Base-by-base conservation (phyloP, 2,329 filamentous ascomycete species). In the Endoconidiophora polonica region DNA sequence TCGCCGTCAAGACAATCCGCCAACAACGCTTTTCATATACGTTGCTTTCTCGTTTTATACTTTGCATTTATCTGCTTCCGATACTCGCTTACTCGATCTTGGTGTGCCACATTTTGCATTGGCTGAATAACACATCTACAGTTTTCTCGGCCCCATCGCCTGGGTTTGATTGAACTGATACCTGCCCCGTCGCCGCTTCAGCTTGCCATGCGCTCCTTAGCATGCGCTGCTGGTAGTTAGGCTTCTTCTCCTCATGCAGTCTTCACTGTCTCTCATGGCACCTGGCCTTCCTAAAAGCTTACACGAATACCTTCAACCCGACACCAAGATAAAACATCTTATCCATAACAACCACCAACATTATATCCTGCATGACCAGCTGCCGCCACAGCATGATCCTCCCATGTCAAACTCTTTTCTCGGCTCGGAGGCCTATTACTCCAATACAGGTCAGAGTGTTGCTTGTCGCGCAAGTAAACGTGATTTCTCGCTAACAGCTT, bases 381-480 rank as follows among this genome's bases (percentile, higher is more conserved):
- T 6, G 36, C 39, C 40, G n/a, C 40, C 44, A 33, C 48, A 50
- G 38, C 23, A 52, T 52, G 50, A 52, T 24, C 41, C 29, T 40
- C 42, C 46, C 3, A 52, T 52, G 50, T 45, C 50, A 33, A 56
- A 58, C 48, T 53, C 55, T 44, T 55, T 55, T 42, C 56, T 55
- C 39, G 56, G 53, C 46, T 56, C 55, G 40, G 66, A 69, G 26
- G 59, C 65, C 12, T 73, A 71, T 58, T 78, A 82, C 58, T 74
- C 74, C 49, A 77, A 81, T 57, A 66, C 79, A 65, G 77, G 78
- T 79, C 16, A 18, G 57, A 33, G 59, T 38, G 3, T 12, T 9
- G 18, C 37, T 6, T 45, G 33, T 16, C 33, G 38, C 37, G 39
- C 29, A 41, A 50, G 20, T 36, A 14, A 20, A 38, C 26, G 26